Evolutionary conservation across 306 rosid species (phyloP), one percentile per base, ranked within the genome.

Genomic region (Ammopiptanthus mongolicus): DNA sequence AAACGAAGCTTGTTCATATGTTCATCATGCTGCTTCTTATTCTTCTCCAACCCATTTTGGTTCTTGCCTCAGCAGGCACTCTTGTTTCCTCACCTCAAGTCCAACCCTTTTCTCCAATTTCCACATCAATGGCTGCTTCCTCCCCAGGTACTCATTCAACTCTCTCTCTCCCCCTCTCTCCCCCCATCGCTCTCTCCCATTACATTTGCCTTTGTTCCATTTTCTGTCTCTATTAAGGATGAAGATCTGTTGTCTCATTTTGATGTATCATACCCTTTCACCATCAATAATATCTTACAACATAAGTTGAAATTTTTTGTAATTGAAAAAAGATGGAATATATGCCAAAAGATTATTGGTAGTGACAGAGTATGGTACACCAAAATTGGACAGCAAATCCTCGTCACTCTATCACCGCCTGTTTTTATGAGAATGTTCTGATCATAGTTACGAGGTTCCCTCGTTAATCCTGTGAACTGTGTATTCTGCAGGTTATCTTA

Each of bases 141-240:
- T 80, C 98, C 55, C 91, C 99, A 56, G 96, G 96, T 86, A 70
- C 52, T 51, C 69, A 39, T 51, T 61, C 74, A 41, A 14, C 73
- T 59, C 69, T 78, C 74, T 34, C 73, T 25, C 48, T 68, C 69
- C 36, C 47, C 34, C 39, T 25, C 9, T 21, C 39, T n/a, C n/a
- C n/a, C n/a, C n/a, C n/a, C n/a, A n/a, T n/a, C n/a, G n/a, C 47
- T 41, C 39, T 25, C 9, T 21, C 39, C 31, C 71, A 19, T 50
- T 23, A 47, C 12, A 63, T 71, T 42, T 64, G 5, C 46, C 55
- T 36, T 17, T 31, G 71, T 58, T 50, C 13, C 66, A 19, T 65
- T 73, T 52, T 18, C 34, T 67, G 71, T 74, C 76, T 69, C 60
- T 63, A 46, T 80, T n/a, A n/a, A n/a, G n/a, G n/a, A n/a, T n/a